Conservation (phyloP, 306 rosid species). For the Acacia acuminata region DNA sequence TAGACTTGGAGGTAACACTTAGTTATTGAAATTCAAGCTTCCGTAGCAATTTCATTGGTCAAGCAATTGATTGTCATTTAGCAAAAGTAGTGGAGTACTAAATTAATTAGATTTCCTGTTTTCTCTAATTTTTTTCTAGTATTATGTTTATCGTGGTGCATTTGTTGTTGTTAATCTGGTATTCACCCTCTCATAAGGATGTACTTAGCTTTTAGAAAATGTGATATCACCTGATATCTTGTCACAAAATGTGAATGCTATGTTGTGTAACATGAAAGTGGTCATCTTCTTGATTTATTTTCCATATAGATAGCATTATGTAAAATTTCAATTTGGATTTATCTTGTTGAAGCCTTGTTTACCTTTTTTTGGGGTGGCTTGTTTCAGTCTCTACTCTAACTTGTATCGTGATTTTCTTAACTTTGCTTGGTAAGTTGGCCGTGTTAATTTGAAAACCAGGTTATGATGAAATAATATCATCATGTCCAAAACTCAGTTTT, state of each 20-base stretch:
- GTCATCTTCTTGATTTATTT: not conserved
- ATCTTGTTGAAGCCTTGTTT: not conserved
- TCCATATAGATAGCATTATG: not conserved
- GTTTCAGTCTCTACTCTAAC: not conserved
- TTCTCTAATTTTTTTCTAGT: not conserved
- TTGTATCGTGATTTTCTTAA: not conserved
- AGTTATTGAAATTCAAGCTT: constrained; percentile 16
- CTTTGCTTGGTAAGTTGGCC: not conserved
- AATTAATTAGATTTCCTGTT: constrained; percentile 1
- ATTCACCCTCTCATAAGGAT: not conserved
- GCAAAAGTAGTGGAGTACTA: not conserved
- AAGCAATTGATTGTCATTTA: not conserved
- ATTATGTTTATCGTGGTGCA: not conserved
- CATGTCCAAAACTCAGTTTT: not conserved
- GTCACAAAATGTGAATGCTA: not conserved
- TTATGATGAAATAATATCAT: not conserved
- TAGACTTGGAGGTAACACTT: constrained; percentile 73
- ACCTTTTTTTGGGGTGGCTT: not conserved
- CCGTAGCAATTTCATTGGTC: constrained; percentile 9
- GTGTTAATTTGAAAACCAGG: not conserved
- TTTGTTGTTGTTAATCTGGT: not conserved
- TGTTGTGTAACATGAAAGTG: not conserved
- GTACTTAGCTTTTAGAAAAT: not conserved
- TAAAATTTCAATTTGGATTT: not conserved
- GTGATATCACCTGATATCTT: not conserved